A percentile compares a stretch with the other conserved stretches of the same genome.
Conservation (phyloP, 2,329 filamentous ascomycete species). For the Ambrosiella xylebori region DNA sequence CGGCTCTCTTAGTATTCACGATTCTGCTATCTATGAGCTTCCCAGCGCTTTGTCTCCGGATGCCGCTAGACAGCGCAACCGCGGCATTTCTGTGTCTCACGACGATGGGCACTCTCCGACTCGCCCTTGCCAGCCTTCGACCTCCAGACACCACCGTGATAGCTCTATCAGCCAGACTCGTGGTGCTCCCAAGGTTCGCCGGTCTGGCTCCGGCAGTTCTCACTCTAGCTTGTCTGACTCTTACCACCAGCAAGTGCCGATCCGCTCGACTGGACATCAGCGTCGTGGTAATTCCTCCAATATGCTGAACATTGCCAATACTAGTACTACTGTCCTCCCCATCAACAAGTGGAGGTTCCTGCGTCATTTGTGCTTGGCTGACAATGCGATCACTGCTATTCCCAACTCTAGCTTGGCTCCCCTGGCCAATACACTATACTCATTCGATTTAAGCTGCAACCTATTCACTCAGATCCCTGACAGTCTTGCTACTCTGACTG, state of each 20-base stretch:
- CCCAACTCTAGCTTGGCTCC: slow-evolving; percentile 59
- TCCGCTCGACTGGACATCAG: slow-evolving; percentile 29
- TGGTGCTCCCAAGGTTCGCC: slow-evolving; percentile 55
- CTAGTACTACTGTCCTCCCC: slow-evolving; percentile 38
- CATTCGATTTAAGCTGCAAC: slow-evolving; percentile 81
- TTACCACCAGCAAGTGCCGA: slow-evolving; percentile 14
- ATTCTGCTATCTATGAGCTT: slow-evolving; percentile 29
- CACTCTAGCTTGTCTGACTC: slow-evolving; percentile 59
- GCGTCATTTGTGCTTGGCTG: slow-evolving; percentile 75
- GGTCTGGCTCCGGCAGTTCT: slow-evolving; percentile 84
- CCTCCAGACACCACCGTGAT: slow-evolving; percentile 17
- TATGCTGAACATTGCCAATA: slow-evolving; percentile 43
- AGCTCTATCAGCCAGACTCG: slow-evolving; percentile 61
- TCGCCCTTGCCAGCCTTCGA: slow-evolving; percentile 1
- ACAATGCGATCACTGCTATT: slow-evolving; percentile 76
- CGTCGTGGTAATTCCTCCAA: slow-evolving; percentile 60
- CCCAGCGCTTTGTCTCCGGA: slow-evolving; percentile 18
- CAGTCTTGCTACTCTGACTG: slow-evolving; percentile 67
- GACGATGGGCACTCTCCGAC: slow-evolving; percentile 24
- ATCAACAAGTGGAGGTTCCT: slow-evolving; percentile 89
- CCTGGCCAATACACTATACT: slow-evolving; percentile 74
- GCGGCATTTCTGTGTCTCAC: slow-evolving; percentile 29
- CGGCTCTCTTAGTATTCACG: slow-evolving; percentile 41
- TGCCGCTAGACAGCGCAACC: slow-evolving; percentile 16
- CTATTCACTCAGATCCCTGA: slow-evolving; percentile 90